Percentiles rank a stretch among this genome's conserved stretches.
Conservation (phyloP, 768 basidiomycete species). For the Austroboletus eburneus region DNA sequence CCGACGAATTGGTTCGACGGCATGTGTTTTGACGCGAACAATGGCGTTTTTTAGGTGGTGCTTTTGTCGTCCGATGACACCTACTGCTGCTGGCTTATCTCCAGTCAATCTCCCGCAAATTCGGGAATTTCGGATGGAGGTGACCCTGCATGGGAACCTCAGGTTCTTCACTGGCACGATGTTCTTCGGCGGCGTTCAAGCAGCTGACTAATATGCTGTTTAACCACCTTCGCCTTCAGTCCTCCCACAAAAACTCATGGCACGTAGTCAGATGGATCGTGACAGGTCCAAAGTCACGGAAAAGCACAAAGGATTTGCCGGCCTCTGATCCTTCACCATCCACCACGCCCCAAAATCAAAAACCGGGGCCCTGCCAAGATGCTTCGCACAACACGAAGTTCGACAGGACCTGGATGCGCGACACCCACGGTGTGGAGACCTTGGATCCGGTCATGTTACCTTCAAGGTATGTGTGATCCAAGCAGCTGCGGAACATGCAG, state of each 20-base stretch:
- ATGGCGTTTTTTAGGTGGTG: not conserved
- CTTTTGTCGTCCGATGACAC: not conserved
- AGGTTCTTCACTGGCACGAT: not conserved
- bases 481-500: conserved; percentile 7
- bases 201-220: not conserved
- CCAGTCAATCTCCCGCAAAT: conserved; percentile 10
- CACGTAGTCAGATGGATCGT: conserved; percentile 1
- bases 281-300: not conserved
- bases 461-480: conserved; percentile 24
- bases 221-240: not conserved
- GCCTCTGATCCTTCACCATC: conserved; percentile 22
- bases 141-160: conserved; percentile 4
- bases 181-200: too few relatives aligned
- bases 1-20: not conserved
- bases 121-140: not conserved
- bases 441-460: conserved; percentile 37
- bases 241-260: conserved; percentile 1
- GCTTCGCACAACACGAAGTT: conserved; percentile 17
- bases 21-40: not conserved
- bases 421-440: conserved; percentile 35
- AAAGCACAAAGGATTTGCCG: conserved; percentile 8
- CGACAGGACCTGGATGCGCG: conserved; percentile 28
- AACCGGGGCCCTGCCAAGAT: conserved; percentile 43
- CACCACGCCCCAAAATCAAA: conserved; percentile 37
- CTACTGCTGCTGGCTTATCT: conserved; percentile 4